Base-by-base conservation (phyloP, 805 yeast species). In the Kodamaea jinghongensis region DNA sequence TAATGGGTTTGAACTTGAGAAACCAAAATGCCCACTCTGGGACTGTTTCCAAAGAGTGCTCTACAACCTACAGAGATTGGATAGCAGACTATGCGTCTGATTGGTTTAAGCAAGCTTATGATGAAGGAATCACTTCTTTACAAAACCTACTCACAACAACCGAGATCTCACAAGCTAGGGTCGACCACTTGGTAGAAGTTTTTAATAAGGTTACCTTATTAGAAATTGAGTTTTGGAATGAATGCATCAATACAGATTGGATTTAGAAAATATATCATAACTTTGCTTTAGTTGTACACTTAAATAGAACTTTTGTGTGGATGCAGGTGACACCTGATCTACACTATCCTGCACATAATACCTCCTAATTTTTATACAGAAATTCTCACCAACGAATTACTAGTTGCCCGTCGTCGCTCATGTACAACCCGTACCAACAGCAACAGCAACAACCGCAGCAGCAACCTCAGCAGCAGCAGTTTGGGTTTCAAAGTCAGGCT, bases 141-240 rank as follows among this genome's bases (percentile, higher is more conserved):
- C 76, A 79, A 41, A 56, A 53, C 8, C 61, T 73, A 28, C 60
- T 75, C 6, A 56, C 51, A 12, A 34, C n/a, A 2, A 30, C 34
- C 6, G 15, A 33, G 3, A 61, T 63, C 0, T 63, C 75, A 13
- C 60, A 73, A 10, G 64, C 65, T n/a, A 65, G 81, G 34, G 45
- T 79, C 6, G 71, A 73, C 8, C 72, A 70, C 43, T 60, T 84
- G 36, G 71, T 77, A 1, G 72, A 73, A 34, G 78, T 84, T 16
- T 86, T 79, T 55, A 73, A 72, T 12, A 67, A 74, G 20, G 88
- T 81, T 7, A 71, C 81, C 10, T 57, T 60, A 33, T 64, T 85
- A 37, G 95, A 86, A 57, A 68, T 77, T 16, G 70, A 65, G 15
- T 86, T 86, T 54, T 86, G 95, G 95, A 72, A 75, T 51, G 83